Evolutionary conservation across 257 asterid species (phyloP).

Genomic region (Fraxinus americana): DNA sequence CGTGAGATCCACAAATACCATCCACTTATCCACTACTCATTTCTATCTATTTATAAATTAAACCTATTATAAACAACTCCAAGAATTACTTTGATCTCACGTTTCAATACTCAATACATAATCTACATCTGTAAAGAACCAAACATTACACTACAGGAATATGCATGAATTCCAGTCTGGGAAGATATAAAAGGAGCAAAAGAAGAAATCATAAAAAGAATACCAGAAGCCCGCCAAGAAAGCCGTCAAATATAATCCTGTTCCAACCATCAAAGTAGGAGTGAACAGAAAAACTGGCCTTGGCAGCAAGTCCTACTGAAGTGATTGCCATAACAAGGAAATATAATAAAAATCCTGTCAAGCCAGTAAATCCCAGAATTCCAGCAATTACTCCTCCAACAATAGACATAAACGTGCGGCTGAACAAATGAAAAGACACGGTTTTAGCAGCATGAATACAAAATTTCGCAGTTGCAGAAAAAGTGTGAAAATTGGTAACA

Average conservation of each 20-base stretch:
- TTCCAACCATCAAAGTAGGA: conserved; percentile 88
- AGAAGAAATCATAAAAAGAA: conserved; percentile 2
- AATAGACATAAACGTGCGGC: conserved; percentile 58
- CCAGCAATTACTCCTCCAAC: conserved; percentile 91
- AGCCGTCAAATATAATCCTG: conserved; percentile 68
- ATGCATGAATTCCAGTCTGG: conserved; percentile 32
- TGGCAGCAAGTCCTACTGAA: conserved; percentile 77
- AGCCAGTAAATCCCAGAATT: conserved; percentile 68
- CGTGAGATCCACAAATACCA: too few species aligned
- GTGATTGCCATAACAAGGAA: conserved; percentile 83
- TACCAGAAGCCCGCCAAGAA: conserved; percentile 89
- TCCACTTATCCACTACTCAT: too few species aligned
- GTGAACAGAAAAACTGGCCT: conserved; percentile 75
- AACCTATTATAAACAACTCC: too few species aligned
- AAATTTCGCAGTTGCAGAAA: neutral
- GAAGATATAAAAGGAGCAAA: conserved; percentile 13
- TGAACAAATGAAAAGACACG: conserved; percentile 13
- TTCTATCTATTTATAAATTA: too few species aligned
- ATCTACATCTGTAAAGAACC: neutral
- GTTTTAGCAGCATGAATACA: neutral
- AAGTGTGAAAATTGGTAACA: neutral
- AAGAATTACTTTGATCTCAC: too few species aligned
- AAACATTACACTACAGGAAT: neutral
- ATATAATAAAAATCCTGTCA: conserved; percentile 74
- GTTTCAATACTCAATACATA: neutral